Conservation (phyloP, 148 eudicot genomes). For the Selenicereus undatus region DNA sequence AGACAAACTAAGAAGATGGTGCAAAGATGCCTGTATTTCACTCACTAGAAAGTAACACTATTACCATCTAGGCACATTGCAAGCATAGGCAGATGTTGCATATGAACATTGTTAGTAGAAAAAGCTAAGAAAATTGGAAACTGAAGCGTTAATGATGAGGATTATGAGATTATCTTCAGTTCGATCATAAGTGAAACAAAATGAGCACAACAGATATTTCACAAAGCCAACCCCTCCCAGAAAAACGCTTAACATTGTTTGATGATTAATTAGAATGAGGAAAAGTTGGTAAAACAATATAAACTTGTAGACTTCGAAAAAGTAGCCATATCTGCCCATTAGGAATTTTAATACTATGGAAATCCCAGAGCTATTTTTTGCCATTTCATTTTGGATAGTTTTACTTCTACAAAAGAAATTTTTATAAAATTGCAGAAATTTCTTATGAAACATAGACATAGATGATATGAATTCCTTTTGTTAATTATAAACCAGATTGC, state of each 20-base stretch:
- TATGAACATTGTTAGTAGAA: neutral
- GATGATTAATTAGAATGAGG: too few relatives aligned
- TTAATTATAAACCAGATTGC: neutral
- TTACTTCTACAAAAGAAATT: neutral
- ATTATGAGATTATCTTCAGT: too few relatives aligned
- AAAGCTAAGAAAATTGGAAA: neutral
- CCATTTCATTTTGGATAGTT: neutral
- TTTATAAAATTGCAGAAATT: neutral
- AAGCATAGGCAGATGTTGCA: neutral
- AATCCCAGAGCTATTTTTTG: neutral
- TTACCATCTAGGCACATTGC: neutral
- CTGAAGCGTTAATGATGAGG: too few relatives aligned
- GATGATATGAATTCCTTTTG: neutral
- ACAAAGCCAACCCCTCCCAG: neutral
- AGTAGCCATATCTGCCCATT: neutral
- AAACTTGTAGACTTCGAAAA: neutral
- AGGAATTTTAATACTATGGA: neutral
- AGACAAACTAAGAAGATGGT: neutral
- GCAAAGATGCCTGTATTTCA: neutral
- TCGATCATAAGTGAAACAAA: neutral
- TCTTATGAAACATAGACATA: neutral
- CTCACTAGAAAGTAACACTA: neutral
- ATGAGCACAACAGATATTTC: neutral
- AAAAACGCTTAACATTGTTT: neutral
- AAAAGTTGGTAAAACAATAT: too few relatives aligned